phyloP scores from a whole-genome alignment of 2,329 filamentous ascomycete genomes.

The Rhynchosporium secalis region DNA sequence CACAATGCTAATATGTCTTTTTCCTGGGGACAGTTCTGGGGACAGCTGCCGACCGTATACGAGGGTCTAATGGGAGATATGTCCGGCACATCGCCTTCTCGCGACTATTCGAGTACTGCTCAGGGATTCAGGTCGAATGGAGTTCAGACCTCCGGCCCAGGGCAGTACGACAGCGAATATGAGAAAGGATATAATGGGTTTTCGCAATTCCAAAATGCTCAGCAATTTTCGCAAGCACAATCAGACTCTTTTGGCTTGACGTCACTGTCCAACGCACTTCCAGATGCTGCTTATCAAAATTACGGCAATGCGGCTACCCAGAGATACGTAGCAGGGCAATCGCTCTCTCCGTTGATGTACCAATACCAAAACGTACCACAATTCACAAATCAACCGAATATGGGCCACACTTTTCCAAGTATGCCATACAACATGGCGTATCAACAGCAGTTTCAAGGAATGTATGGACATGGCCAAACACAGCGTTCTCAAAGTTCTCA shows the following conservation, averaged over 20 bases:
- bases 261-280: constrained; percentile 31
- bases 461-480: constrained; percentile 30
- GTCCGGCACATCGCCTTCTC: constrained; percentile 19
- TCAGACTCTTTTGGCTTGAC: constrained; percentile 34
- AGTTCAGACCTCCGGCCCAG: constrained; percentile 8
- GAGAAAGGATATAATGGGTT: constrained; percentile 14
- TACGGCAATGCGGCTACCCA: constrained; percentile 27
- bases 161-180: constrained; percentile 14
- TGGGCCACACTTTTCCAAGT: constrained; percentile 24
- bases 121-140: constrained; percentile 22
- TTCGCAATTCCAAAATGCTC: constrained; percentile 16
- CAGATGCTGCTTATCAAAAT: constrained; percentile 33
- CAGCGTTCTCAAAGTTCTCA: constrained; percentile 26
- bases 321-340: constrained; percentile 27
- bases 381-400: constrained; percentile 22
- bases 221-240: constrained; percentile 24
- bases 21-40: constrained; percentile 28
- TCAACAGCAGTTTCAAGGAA: constrained; percentile 32
- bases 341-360: constrained; percentile 28
- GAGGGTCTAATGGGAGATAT: constrained; percentile 32
- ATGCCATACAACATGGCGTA: constrained; percentile 34
- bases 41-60: constrained; percentile 19
- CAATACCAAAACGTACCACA: constrained; percentile 32
- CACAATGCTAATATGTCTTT: constrained; percentile 30
- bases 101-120: constrained; percentile 21